Base-by-base conservation (phyloP, 1,284 basidiomycete species). In the Ceratobasidium sp. region DNA sequence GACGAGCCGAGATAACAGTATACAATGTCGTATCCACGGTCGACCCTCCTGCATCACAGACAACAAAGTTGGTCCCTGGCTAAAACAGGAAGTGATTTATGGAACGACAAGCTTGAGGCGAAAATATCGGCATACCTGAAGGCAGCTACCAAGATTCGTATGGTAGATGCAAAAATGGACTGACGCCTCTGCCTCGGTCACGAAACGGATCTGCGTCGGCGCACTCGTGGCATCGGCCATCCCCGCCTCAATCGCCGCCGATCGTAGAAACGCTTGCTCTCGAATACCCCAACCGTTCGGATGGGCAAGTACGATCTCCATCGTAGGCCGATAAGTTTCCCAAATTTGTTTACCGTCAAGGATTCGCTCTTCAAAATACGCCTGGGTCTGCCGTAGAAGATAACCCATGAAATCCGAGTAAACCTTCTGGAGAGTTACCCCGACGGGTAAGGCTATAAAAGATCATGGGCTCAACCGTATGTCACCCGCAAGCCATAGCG, bases 161-260 rank as follows among this genome's bases (percentile, higher is more conserved):
- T 71, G 48, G 4, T 67, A 28, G 18, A 76, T 33, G 46, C 51
- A 56, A 44, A 69, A 76, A 23, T 76, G 76, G 1, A 76, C 72
- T 7, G 73, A 75, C 0, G 76, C 76, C 48, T 76, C 76, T 6
- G 72, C 74, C 51, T 76, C 76, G n/a, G 66, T 72, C 16, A 75
- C 51, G 51, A 76, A 76, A 16, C 53, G 28, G 12, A 76, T 60
- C 5, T 44, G 54, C 18, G 4, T 58, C 9, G 23, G 16, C 7
- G 40, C 30, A 1, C 0, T 40, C 3, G 33, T 3, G 6, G 48
- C 38, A 23, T 21, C 12, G 12, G 36, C 4, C 11, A 73, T 38
- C 3, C 63, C 69, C 38, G 75, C 75, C 2, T 38, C 38, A 25
- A 64, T 33, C 1, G 72, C 74, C 0, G 74, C 75, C 9, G 49